Evolutionary conservation across 306 rosid genomes (phyloP), one percentile per base, ranked within the genome.

Genomic region (Alnus glutinosa): DNA sequence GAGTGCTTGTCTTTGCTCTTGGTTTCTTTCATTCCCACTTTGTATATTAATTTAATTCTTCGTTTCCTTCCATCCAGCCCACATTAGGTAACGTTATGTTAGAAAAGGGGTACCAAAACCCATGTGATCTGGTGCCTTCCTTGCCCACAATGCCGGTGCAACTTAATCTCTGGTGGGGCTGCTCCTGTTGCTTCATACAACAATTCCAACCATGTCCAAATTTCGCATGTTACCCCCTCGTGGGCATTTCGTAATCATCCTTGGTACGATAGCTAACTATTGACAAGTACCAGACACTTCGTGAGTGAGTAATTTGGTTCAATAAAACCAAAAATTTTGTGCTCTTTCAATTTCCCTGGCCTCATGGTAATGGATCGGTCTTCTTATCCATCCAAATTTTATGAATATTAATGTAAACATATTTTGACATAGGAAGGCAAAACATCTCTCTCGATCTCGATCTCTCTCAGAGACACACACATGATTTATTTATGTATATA

Each of bases 201-300:
- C 79, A 82, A 58, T 69, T 79, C 63, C 63, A 88, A 85, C 85
- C 84, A 82, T 81, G 84, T 85, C 81, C 84, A 52, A 23, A 23
- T 23, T 66, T 23, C 69, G 89, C 98, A 94, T 85, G 97, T 92
- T 92, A 92, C 97, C 91, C 91, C 92, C 97, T 88, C 95, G 97
- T 92, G 97, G 91, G 28, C 28, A 23, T 23, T 23, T 23, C 28
- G 28, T 23, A 23, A 23, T 23, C 28, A 23, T 23, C 89, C 87
- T 80, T 83, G 78, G 89, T 85, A 86, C 94, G 83, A 87, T 85
- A 69, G 76, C 67, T 71, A 80, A 79, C 83, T 64, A 52, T 76
- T 85, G 89, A 90, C 85, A 87, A 83, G 86, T 83, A 86, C 92
- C 84, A 77, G 32, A 83, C 90, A 82, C 30, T 81, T 83, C 28